A percentile compares a stretch with the other conserved stretches of the same genome.
phyloP scores from a whole-genome alignment of 352 stramenopile species.

The Thraustochytrium striatum region DNA sequence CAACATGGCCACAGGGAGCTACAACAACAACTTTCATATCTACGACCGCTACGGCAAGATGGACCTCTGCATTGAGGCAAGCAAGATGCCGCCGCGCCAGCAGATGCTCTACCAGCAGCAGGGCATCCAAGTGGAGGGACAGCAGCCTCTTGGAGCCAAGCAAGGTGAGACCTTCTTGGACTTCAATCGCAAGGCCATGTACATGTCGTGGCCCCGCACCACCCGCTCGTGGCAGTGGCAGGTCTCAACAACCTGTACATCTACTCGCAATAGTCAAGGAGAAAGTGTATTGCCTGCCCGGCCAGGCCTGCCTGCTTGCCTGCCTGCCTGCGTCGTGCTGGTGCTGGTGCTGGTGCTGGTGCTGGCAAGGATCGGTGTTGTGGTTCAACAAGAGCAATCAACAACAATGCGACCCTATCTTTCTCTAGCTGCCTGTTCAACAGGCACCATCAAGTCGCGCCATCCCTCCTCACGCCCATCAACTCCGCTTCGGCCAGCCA shows the following conservation, averaged over 20 bases:
- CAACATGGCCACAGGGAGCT: slow-evolving; percentile 86
- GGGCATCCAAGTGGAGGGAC: not conserved
- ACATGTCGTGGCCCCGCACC: slow-evolving; percentile 58
- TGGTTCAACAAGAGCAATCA: not conserved
- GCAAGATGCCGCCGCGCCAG: slow-evolving; percentile 44
- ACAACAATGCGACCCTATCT: not conserved
- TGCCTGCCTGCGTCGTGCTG: not conserved
- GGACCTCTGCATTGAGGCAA: slow-evolving; percentile 48
- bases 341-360: not conserved
- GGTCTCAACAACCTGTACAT: slow-evolving; percentile 64
- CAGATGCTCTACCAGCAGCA: slow-evolving; percentile 16
- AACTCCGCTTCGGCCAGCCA: too few species aligned
- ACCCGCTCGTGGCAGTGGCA: slow-evolving; percentile 61
- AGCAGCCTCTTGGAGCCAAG: not conserved
- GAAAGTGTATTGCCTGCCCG: not conserved
- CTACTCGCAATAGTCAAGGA: slow-evolving; percentile 50
- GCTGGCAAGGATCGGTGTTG: not conserved
- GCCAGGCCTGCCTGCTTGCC: not conserved
- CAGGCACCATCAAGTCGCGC: not conserved
- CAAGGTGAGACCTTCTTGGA: not conserved
- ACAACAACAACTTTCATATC: slow-evolving; percentile 88
- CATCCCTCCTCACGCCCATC: too few species aligned
- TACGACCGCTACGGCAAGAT: slow-evolving; percentile 66
- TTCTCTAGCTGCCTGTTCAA: not conserved
- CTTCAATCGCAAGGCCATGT: slow-evolving; percentile 40